phyloP scores from a whole-genome alignment of 1,284 basidiomycete species.

The Porodaedalea pini region DNA sequence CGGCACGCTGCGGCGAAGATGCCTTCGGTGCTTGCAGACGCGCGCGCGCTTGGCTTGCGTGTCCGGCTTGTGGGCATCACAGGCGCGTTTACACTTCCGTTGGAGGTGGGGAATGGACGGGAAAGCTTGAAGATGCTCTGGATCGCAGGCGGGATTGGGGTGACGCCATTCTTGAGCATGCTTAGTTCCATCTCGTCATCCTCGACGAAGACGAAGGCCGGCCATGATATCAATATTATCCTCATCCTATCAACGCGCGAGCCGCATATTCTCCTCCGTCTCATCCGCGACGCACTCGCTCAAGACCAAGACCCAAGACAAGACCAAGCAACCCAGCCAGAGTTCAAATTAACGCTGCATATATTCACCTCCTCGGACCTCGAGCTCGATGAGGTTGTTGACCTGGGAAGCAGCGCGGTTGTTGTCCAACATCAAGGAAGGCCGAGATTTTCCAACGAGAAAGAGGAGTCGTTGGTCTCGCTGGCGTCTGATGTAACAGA shows the following conservation, averaged over 20 bases:
- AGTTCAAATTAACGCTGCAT: constrained; percentile 24
- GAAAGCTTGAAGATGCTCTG: constrained; percentile 35
- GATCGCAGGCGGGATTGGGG: constrained; percentile 55
- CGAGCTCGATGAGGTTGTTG: not conserved
- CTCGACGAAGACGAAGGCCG: constrained; percentile 14
- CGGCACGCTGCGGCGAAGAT: constrained; percentile 36
- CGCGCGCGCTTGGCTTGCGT: constrained; percentile 30
- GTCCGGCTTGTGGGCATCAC: constrained; percentile 36
- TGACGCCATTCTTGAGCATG: constrained; percentile 58
- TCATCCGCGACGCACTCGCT: constrained; percentile 32
- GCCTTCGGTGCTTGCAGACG: constrained; percentile 39
- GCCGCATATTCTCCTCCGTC: constrained; percentile 41
- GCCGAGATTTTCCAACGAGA: constrained; percentile 9
- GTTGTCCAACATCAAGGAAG: constrained; percentile 25
- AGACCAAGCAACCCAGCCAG: constrained; percentile 13
- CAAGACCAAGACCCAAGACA: not conserved
- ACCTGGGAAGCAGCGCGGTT: not conserved
- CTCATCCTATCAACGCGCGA: constrained; percentile 49
- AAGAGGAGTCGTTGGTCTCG: constrained; percentile 15
- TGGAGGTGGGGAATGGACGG: not conserved
- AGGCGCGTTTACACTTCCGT: constrained; percentile 36
- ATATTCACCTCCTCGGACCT: constrained; percentile 23
- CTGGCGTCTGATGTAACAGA: constrained; percentile 16
- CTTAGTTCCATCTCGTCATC: constrained; percentile 30
- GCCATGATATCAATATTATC: constrained; percentile 37